Base-by-base conservation (phyloP, 257 asterid species). In the Mentha longifolia region DNA sequence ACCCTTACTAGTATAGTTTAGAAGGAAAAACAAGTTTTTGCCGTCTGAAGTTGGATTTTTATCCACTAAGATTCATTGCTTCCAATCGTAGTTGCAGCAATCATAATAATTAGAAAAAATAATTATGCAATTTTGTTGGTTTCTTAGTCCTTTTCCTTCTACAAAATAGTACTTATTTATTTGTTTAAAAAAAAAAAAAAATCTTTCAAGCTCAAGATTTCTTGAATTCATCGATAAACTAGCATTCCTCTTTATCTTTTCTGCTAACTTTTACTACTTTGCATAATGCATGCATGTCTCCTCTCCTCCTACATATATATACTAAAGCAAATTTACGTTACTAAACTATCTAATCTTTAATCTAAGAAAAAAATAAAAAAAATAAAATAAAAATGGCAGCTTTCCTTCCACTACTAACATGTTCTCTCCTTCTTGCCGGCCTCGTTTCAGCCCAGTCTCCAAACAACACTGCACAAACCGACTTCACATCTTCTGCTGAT, bases 301-400 rank as follows among this genome's bases (percentile, higher is more conserved):
- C 31, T 28, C 31, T 28, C 17, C 17, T 61, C 11, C 37, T 19
- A 37, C 15, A 61, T 17, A 9, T 37, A 16, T 35, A 61, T 12
- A 54, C 25, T 22, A 22, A n/a, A 22, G 25, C 25, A 22, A n/a
- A 22, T 22, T 22, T 75, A 3, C 57, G 68, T 63, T 62, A 33
- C 73, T 47, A 54, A 28, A 28, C 31, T 28, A 28, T 28, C 31
- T 28, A 28, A 28, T 28, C 31, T 62, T 74, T 30, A 37, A 54
- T 54, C 59, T 37, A 20, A n/a, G n/a, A 42, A 68, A 50, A 59
- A 78, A 76, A 28, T n/a, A n/a, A n/a, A n/a, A n/a, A n/a, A n/a
- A n/a, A n/a, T n/a, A n/a, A n/a, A n/a, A n/a, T n/a, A 7, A 35
- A 35, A 5, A 91, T 88, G 97, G 82, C 75, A 59, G 52, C 65